A percentile compares a stretch with the other conserved stretches of the same genome.
phyloP scores from a whole-genome alignment of 441 rosid species.

The Macaranga tanarius region DNA sequence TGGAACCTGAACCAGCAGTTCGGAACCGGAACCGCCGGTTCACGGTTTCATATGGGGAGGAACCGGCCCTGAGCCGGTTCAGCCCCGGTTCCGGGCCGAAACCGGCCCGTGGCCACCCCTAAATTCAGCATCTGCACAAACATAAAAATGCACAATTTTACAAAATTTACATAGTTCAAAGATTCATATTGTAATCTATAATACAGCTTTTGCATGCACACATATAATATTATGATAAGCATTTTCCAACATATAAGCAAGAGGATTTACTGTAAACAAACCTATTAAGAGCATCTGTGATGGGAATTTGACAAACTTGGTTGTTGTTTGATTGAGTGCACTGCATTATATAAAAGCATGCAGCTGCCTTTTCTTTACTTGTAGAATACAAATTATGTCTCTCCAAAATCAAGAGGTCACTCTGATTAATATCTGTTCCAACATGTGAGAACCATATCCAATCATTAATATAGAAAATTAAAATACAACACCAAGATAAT shows the following conservation, averaged over 20 bases:
- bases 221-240: not conserved
- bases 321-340: conserved; percentile 38
- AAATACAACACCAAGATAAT: not conserved
- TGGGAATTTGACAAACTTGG: conserved; percentile 34
- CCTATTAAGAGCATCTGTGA: conserved; percentile 55
- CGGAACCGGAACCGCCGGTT: no score
- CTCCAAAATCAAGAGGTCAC: conserved; percentile 54
- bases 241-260: not conserved
- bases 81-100: no score
- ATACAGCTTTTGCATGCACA: not conserved
- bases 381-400: conserved; percentile 59
- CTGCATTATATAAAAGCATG: conserved; percentile 72
- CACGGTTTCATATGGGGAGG: no score
- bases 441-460: conserved; percentile 21
- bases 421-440: conserved; percentile 53
- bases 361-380: conserved; percentile 60
- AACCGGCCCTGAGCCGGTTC: no score
- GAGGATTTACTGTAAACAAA: conserved; percentile 27
- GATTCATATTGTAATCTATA: not conserved
- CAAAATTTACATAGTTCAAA: not conserved
- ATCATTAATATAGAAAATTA: conserved; percentile 3
- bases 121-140: not conserved
- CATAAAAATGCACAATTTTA: not conserved
- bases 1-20: no score
- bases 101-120: no score